These are phyloP conservation scores for Hymenoscyphus scutula DNA, from an alignment of 2,329 filamentous ascomycete species.

Conservation along the genomic window DNA sequence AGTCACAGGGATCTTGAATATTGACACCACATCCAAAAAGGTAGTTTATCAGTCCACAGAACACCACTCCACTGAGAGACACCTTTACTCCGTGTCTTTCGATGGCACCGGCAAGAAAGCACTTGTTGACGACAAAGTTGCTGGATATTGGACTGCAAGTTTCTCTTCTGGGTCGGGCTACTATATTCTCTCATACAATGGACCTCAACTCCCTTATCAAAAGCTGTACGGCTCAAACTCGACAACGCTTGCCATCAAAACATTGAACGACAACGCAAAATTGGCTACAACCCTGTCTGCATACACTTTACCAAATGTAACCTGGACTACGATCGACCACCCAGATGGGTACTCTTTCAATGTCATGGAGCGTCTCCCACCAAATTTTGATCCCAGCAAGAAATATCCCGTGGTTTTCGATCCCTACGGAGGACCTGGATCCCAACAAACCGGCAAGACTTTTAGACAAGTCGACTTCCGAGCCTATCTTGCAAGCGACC, in stretches of 20 bases:
- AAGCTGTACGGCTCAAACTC: constrained; percentile 60
- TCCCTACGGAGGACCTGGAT: constrained; percentile 65
- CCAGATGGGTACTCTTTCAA: constrained; percentile 61
- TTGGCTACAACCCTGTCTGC: constrained; percentile 54
- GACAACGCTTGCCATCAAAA: constrained; percentile 51
- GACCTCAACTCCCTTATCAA: constrained; percentile 68
- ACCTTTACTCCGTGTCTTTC: constrained; percentile 65
- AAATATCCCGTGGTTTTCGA: constrained; percentile 67
- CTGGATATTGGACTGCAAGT: constrained; percentile 61
- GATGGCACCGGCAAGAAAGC: constrained; percentile 51
- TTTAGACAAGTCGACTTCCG: constrained; percentile 57
- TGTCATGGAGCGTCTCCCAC: constrained; percentile 63
- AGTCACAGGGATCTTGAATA: constrained; percentile 56
- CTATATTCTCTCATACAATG: constrained; percentile 63
- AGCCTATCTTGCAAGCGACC: constrained; percentile 64
- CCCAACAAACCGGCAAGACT: constrained; percentile 58
- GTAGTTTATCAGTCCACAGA: constrained; percentile 66
- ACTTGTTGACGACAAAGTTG: constrained; percentile 58
- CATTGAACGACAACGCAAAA: constrained; percentile 58
- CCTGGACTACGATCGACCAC: constrained; percentile 59
- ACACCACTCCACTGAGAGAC: constrained; percentile 63
- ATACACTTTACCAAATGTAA: constrained; percentile 63
- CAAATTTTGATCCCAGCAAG: constrained; percentile 59
- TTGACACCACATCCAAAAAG: constrained; percentile 54
- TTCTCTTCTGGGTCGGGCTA: constrained; percentile 53